Percentiles rank a stretch among this genome's conserved stretches.
phyloP scores from a whole-genome alignment of 1,284 basidiomycete genomes.

The Cerioporus squamosus region DNA sequence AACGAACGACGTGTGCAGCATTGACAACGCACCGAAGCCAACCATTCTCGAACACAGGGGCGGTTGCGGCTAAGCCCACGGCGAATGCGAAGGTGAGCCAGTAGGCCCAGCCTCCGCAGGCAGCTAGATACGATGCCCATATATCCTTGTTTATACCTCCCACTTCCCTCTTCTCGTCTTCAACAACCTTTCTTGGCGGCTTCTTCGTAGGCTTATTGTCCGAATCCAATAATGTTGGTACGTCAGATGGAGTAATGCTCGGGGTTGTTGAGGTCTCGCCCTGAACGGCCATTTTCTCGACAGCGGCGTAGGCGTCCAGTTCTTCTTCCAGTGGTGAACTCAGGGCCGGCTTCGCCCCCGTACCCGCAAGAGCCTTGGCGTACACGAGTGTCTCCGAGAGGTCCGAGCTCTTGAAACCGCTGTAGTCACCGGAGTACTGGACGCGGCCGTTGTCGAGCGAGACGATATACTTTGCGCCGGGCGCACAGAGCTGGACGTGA shows the following conservation, averaged over 20 bases:
- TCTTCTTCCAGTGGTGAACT: too few relatives aligned
- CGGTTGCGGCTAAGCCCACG: conserved; percentile 66
- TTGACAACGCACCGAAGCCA: conserved; percentile 70
- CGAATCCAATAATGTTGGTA: neutral
- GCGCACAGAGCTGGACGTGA: conserved; percentile 79
- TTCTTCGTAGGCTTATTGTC: conserved; percentile 51
- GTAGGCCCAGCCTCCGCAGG: conserved; percentile 67
- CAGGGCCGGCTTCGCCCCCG: neutral
- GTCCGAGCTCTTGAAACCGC: conserved; percentile 69
- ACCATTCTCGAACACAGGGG: conserved; percentile 81
- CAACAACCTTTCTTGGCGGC: conserved; percentile 81
- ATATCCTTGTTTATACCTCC: conserved; percentile 80
- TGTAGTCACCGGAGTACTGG: conserved; percentile 68
- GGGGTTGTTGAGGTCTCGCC: too few relatives aligned
- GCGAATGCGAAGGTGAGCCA: conserved; percentile 72
- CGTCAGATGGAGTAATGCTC: neutral
- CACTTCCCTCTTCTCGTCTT: conserved; percentile 88
- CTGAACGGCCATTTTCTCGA: too few relatives aligned
- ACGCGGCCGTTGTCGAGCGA: conserved; percentile 87
- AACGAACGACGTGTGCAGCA: neutral
- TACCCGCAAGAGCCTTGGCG: conserved; percentile 43
- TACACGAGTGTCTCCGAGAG: conserved; percentile 73
- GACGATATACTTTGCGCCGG: conserved; percentile 74
- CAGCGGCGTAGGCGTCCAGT: too few relatives aligned
- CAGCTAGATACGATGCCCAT: conserved; percentile 80